Conservation (phyloP, 2,329 filamentous ascomycete species). For the Albophoma yamanashiensis region DNA sequence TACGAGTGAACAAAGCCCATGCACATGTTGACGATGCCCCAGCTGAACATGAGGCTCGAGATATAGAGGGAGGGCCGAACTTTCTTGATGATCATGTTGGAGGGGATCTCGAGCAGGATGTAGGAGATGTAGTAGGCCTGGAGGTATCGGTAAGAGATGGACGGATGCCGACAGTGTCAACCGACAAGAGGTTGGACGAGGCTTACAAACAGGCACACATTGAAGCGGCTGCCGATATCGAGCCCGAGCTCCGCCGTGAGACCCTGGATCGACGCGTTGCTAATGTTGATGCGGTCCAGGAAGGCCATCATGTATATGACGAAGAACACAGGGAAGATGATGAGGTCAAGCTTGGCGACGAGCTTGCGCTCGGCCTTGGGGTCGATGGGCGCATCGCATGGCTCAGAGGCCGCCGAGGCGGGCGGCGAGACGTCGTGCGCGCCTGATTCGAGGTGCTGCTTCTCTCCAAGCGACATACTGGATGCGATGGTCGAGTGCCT, state of each 20-base stretch:
- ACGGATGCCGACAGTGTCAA: neutral
- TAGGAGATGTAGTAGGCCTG: constrained; percentile 28
- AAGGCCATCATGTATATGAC: constrained; percentile 31
- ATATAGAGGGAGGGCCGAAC: constrained; percentile 28
- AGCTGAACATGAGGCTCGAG: constrained; percentile 25
- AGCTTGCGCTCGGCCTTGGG: constrained; percentile 22
- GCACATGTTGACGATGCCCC: constrained; percentile 26
- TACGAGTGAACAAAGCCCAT: constrained; percentile 26
- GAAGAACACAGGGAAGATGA: constrained; percentile 28
- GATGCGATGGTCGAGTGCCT: neutral
- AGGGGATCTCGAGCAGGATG: constrained; percentile 32
- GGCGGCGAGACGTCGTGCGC: neutral
- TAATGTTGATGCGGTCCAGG: constrained; percentile 33
- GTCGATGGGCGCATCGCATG: constrained; percentile 14
- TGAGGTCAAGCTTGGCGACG: constrained; percentile 28
- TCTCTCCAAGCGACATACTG: neutral
- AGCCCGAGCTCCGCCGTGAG: constrained; percentile 30
- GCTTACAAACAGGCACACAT: constrained; percentile 27
- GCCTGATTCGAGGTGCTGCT: neutral
- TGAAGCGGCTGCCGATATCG: constrained; percentile 26
- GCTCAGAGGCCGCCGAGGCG: neutral
- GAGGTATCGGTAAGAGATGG: neutral
- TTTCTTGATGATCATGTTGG: constrained; percentile 32
- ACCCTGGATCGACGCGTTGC: constrained; percentile 34
- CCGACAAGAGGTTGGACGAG: too few relatives aligned